These are phyloP conservation scores for Chlamydomonas reinhardtii DNA, from an alignment of 163 green algal species.

Conservation along the genomic window DNA sequence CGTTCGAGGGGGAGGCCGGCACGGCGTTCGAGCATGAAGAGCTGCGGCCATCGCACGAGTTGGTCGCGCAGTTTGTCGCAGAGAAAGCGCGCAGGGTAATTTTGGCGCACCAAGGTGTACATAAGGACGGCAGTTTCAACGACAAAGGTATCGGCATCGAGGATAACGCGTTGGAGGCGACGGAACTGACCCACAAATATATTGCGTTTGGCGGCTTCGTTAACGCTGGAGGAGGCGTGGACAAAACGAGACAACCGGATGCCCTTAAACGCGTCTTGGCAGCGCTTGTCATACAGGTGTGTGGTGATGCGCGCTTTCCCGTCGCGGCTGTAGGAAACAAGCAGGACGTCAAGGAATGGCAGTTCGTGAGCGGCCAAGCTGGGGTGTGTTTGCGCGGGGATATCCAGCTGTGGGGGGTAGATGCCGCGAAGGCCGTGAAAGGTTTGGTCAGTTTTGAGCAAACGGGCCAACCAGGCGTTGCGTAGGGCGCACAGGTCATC, in stretches of 20 bases:
- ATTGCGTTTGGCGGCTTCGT: background rate
- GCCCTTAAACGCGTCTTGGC: background rate
- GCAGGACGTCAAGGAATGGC: background rate
- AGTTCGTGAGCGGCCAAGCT: too few relatives aligned
- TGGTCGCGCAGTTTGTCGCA: too few relatives aligned
- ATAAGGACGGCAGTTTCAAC: background rate
- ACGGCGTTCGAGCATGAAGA: too few relatives aligned
- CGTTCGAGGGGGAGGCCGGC: too few relatives aligned
- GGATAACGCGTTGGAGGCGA: background rate
- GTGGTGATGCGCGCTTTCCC: background rate
- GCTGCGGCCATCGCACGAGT: too few relatives aligned
- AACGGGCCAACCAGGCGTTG: too few relatives aligned
- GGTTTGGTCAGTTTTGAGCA: too few relatives aligned
- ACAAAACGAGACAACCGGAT: background rate
- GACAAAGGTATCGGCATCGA: background rate
- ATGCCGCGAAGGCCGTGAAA: too few relatives aligned
- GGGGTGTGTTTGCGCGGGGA: too few relatives aligned
- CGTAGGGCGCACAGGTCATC: too few relatives aligned
- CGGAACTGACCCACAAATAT: background rate
- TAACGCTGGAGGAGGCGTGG: background rate
- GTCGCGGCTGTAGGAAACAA: background rate
- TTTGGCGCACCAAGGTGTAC: background rate
- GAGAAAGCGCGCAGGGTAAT: background rate
- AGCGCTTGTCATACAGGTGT: background rate
- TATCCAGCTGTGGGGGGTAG: too few relatives aligned